Base-by-base conservation (phyloP, 345 rosid species). In the Hirschfeldia incana region DNA sequence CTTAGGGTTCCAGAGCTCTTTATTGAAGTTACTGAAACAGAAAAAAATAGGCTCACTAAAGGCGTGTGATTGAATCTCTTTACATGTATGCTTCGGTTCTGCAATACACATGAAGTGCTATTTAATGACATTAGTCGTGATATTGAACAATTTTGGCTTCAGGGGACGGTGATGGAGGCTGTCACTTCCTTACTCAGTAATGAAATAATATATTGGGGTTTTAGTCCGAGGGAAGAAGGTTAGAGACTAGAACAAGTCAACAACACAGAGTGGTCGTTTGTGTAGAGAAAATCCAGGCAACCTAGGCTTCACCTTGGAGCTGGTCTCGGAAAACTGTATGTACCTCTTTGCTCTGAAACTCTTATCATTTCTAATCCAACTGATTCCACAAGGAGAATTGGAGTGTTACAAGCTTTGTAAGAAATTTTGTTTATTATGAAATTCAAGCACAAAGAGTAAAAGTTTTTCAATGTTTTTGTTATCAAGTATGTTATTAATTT, bases 231-330 rank as follows among this genome's bases (percentile, higher is more conserved):
- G 99, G 78, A 95, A 90, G 89, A 93, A 88, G 79, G 87, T 95
- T 72, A 85, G 91, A 80, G 97, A 95, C n/a, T n/a, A 93, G 13
- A 42, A 42, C 0, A 42, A 10, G 49, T 42, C 78, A 87, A 65
- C 78, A 86, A 89, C 74, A 9, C 97, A 93, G 81, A 82, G 89
- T 69, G 99, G 99, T 73, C 81, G 93, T 65, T 83, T 90, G 39
- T 86, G 89, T 37, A 75, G 83, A 73, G 91, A 66, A n/a, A n/a
- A n/a, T n/a, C n/a, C n/a, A n/a, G n/a, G n/a, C n/a, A n/a, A n/a
- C n/a, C n/a, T n/a, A n/a, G 97, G 92, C 73, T 95, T 95, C 85
- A 82, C 89, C 69, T 77, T 95, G 84, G 99, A 95, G 80, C 93
- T 71, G 78, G 61, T 65, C 59, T 76, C 0, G 67, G 74, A 42